Percentiles rank a stretch among this genome's conserved stretches.
Evolutionary conservation across 2,329 filamentous ascomycete species (phyloP).

Genomic region (Alternaria sp.): DNA sequence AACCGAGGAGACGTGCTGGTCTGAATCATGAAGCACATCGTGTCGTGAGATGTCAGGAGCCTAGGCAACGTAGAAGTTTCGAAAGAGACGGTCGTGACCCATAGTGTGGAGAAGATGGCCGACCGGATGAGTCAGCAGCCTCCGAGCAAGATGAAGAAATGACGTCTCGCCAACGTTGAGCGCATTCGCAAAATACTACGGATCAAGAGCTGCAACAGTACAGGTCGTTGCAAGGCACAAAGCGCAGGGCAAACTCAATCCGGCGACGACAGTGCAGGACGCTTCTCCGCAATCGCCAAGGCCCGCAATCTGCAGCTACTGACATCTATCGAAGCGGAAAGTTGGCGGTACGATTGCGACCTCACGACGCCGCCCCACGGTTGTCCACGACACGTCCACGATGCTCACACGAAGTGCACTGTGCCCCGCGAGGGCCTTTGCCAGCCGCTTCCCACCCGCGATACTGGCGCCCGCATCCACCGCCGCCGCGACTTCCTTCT

Average conservation of each 20-base stretch:
- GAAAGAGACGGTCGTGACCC: not conserved
- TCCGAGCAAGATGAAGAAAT: constrained; percentile 1
- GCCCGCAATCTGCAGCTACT: constrained; percentile 4
- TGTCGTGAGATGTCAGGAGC: not conserved
- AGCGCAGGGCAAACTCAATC: not conserved
- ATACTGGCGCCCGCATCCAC: constrained; percentile 30
- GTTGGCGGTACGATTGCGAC: constrained; percentile 6
- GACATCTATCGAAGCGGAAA: constrained; percentile 8
- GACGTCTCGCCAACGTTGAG: not conserved
- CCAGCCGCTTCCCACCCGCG: constrained; percentile 35
- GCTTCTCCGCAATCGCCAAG: constrained; percentile 10
- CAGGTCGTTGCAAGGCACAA: not conserved
- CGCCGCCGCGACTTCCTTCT: constrained; percentile 33
- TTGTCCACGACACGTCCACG: constrained; percentile 6
- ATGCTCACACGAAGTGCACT: constrained; percentile 44
- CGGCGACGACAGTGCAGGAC: not conserved
- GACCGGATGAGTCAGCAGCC: constrained; percentile 3
- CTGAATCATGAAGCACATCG: not conserved
- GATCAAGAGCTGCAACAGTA: not conserved
- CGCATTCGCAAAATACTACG: not conserved
- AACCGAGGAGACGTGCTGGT: not conserved
- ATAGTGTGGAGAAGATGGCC: not conserved
- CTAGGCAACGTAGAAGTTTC: not conserved
- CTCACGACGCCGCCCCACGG: constrained; percentile 3
- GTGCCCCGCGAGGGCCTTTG: constrained; percentile 40